phyloP scores from a whole-genome alignment of 1,284 basidiomycete species.

The Ganoderma lucidum region DNA sequence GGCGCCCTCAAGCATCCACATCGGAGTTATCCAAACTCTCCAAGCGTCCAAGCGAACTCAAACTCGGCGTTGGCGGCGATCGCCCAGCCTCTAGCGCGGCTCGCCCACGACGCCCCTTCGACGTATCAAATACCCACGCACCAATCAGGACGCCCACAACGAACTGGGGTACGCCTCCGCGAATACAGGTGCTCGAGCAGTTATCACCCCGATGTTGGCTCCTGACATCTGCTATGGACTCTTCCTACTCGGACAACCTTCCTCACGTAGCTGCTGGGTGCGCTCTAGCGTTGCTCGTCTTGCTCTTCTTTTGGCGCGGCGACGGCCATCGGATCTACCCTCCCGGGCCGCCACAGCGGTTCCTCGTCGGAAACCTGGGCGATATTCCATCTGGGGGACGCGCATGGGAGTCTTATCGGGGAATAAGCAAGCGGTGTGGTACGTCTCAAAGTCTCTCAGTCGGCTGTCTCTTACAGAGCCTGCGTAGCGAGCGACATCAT shows the following conservation, averaged over 20 bases:
- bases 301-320: background rate
- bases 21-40: no score
- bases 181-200: background rate
- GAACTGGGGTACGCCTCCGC: background rate
- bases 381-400: constrained; percentile 18
- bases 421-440: constrained; percentile 13
- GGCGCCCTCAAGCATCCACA: no score
- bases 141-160: background rate
- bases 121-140: background rate
- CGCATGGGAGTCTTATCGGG: constrained; percentile 12
- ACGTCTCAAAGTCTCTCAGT: background rate
- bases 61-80: background rate
- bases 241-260: background rate
- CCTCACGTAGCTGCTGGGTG: background rate
- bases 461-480: background rate
- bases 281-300: background rate
- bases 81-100: background rate
- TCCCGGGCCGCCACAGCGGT: constrained; percentile 11
- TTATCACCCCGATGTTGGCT: background rate
- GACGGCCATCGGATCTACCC: background rate
- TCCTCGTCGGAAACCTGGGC: constrained; percentile 21
- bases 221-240: background rate
- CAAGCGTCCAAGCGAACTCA: no score
- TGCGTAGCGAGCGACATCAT: constrained; percentile 22
- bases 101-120: background rate